These are phyloP conservation scores for Daphne laureola DNA, from an alignment of 441 rosid genomes.

Conservation along the genomic window DNA sequence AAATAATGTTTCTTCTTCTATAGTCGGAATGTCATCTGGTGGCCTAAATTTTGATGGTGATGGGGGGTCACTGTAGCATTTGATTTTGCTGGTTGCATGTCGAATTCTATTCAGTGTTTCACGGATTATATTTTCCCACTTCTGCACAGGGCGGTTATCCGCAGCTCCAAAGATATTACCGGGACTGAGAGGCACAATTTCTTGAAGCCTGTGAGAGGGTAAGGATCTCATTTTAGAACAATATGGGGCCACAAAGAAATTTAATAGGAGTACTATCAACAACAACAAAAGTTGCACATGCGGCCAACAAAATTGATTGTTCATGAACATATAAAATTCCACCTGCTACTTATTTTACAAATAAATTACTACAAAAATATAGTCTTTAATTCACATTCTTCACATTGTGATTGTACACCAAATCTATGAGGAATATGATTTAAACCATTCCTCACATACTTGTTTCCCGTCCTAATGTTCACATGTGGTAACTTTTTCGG, in stretches of 20 bases:
- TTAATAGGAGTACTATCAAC: no score
- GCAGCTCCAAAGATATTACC: slow-evolving; percentile 85
- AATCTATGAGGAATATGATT: no score
- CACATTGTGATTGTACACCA: no score
- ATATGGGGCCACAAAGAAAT: neutral
- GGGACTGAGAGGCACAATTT: slow-evolving; percentile 80
- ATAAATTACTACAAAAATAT: no score
- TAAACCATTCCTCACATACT: no score
- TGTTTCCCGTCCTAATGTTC: no score
- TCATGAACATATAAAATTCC: no score
- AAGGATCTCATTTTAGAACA: slow-evolving; percentile 12
- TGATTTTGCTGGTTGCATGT: slow-evolving; percentile 33
- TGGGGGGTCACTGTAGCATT: slow-evolving; percentile 78
- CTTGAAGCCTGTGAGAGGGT: slow-evolving; percentile 53
- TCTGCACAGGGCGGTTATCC: slow-evolving; percentile 59
- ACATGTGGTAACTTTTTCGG: neutral
- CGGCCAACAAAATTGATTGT: neutral
- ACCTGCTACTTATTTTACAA: no score
- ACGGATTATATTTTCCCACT: slow-evolving; percentile 75
- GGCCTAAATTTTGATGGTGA: slow-evolving; percentile 78
- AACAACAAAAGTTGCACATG: neutral
- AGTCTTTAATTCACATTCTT: no score
- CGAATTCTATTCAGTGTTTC: slow-evolving; percentile 48
- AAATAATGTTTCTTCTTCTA: slow-evolving; percentile 56
- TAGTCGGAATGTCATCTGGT: slow-evolving; percentile 48